Evolutionary conservation across 306 rosid species (phyloP).

Genomic region (Rosa lucieae): DNA sequence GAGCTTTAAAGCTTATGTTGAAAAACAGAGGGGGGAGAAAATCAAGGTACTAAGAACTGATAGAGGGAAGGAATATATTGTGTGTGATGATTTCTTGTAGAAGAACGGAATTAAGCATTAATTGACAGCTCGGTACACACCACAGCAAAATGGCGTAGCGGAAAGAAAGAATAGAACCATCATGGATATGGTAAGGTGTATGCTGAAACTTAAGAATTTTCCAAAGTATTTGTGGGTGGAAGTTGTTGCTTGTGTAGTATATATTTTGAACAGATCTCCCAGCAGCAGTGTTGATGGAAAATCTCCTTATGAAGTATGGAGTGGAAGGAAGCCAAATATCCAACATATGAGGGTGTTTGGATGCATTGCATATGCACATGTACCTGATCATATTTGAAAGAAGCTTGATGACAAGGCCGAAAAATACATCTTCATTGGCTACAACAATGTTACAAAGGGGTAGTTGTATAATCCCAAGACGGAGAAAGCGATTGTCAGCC

Average conservation of each 20-base stretch:
- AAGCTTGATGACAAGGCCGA: no score
- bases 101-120: neutral
- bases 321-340: no score
- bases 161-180: neutral
- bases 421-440: no score
- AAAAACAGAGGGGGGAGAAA: neutral
- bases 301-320: no score
- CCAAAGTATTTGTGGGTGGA: neutral
- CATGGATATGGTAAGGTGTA: neutral
- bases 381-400: no score
- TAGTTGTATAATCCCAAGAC: no score
- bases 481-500: no score
- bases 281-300: no score
- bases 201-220: neutral
- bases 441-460: no score
- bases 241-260: neutral
- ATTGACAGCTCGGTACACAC: neutral
- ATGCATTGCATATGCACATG: no score
- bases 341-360: no score
- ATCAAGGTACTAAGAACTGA: slow-evolving; percentile 9
- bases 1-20: neutral
- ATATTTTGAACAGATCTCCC: neutral
- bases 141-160: neutral
- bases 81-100: neutral
- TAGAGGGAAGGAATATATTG: neutral